Conservation (phyloP, 179 eudicot species). For the Silene coronaria region DNA sequence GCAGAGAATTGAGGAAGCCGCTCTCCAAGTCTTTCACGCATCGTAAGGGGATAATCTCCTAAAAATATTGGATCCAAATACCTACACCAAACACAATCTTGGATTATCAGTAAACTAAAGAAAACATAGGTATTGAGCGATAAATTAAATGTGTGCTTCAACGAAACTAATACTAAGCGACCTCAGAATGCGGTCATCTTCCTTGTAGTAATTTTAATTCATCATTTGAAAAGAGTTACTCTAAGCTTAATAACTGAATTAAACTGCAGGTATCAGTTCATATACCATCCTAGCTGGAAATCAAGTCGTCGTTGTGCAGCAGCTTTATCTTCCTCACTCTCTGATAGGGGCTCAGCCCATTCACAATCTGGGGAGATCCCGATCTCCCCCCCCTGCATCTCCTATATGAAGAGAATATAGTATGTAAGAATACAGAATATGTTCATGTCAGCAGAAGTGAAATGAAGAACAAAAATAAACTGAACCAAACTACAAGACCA, state of each 20-base stretch:
- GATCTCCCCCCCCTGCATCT: constrained; percentile 63
- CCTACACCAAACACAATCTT: constrained; percentile 35
- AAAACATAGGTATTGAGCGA: neutral
- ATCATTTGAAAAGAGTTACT: neutral
- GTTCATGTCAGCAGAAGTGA: neutral
- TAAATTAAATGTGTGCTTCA: neutral
- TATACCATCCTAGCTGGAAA: constrained; percentile 83
- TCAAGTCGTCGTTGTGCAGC: constrained; percentile 76
- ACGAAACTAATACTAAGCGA: neutral
- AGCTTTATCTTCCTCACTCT: constrained; percentile 49
- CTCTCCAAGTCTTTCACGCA: constrained; percentile 73
- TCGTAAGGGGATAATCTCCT: constrained; percentile 69
- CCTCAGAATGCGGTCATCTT: no score
- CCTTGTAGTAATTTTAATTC: neutral
- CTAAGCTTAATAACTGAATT: constrained; percentile 2
- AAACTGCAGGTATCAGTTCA: constrained; percentile 7
- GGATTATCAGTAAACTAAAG: constrained; percentile 1
- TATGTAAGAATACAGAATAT: constrained; percentile 8
- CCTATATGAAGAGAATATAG: constrained; percentile 37
- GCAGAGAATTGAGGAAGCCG: constrained; percentile 59
- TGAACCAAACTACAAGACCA: no score
- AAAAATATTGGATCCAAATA: constrained; percentile 73
- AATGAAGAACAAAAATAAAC: neutral
- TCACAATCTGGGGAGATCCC: constrained; percentile 75
- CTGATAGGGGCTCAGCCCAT: constrained; percentile 76